Percentiles rank a stretch among this genome's conserved stretches.
phyloP scores from a whole-genome alignment of 192 early-diverging fungal genomes.

The Podochytrium sp. region DNA sequence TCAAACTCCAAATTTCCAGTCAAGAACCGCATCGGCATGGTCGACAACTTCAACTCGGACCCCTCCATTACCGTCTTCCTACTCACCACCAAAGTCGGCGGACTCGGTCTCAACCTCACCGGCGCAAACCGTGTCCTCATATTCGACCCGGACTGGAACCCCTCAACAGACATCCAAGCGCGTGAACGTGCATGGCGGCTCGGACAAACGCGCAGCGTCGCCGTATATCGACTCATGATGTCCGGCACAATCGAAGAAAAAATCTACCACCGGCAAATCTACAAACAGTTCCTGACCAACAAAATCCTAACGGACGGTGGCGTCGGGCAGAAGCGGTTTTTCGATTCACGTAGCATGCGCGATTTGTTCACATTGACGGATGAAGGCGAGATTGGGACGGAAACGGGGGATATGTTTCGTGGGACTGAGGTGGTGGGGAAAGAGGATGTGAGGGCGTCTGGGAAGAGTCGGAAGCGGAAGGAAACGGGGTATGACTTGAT shows the following conservation, averaged over 20 bases:
- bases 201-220: constrained; percentile 85
- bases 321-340: constrained; percentile 81
- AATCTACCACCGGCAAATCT: constrained; percentile 96
- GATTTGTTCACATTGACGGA: constrained; percentile 84
- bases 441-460: constrained; percentile 8
- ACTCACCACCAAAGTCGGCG: constrained; percentile 97
- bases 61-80: constrained; percentile 82
- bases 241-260: constrained; percentile 93
- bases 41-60: constrained; percentile 85
- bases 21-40: constrained; percentile 77
- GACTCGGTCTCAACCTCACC: constrained; percentile 92
- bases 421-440: constrained; percentile 65
- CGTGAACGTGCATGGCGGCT: constrained; percentile 94
- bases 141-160: constrained; percentile 99
- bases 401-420: constrained; percentile 85
- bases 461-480: constrained; percentile 25
- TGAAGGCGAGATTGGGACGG: constrained; percentile 57
- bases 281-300: constrained; percentile 96
- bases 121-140: constrained; percentile 93
- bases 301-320: constrained; percentile 83
- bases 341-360: constrained; percentile 80
- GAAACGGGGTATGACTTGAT: constrained; percentile 31
- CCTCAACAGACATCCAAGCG: constrained; percentile 93
- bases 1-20: no score
- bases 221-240: constrained; percentile 95